Percentiles rank a stretch among this genome's conserved stretches.
Evolutionary conservation across 441 rosid species (phyloP).

Genomic region (Breynia disticha): DNA sequence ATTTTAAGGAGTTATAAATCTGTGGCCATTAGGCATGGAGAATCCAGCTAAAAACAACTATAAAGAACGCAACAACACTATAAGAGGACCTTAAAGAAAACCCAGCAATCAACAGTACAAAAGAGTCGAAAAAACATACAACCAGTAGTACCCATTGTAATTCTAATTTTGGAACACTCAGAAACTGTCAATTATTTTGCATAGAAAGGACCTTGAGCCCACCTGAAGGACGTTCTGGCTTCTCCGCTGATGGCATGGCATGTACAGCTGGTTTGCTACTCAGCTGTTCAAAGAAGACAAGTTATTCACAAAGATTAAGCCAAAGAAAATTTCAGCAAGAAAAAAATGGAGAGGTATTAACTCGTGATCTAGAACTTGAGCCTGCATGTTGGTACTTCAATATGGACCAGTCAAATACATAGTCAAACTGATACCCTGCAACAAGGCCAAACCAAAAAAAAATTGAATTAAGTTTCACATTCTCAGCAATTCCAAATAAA

Average conservation of each 20-base stretch:
- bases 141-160: neutral
- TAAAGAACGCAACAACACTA: neutral
- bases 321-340: neutral
- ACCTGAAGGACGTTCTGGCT: constrained; percentile 67
- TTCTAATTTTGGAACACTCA: neutral
- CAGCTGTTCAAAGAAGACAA: constrained; percentile 31
- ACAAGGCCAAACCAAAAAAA: neutral
- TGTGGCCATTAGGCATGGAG: neutral
- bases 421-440: constrained; percentile 93
- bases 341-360: constrained; percentile 28
- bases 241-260: constrained; percentile 61
- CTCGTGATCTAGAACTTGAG: constrained; percentile 70
- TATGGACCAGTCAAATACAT: constrained; percentile 49
- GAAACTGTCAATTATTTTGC: neutral
- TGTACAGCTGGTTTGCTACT: constrained; percentile 43
- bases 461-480: neutral
- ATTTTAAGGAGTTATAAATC: neutral
- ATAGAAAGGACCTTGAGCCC: neutral
- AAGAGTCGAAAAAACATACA: too few species aligned
- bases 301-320: neutral
- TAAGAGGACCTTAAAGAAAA: neutral
- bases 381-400: constrained; percentile 84
- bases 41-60: neutral
- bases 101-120: neutral
- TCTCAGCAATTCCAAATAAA: neutral